phyloP scores from a whole-genome alignment of 495 filamentous ascomycete species.

The Chaetomium fimeti region DNA sequence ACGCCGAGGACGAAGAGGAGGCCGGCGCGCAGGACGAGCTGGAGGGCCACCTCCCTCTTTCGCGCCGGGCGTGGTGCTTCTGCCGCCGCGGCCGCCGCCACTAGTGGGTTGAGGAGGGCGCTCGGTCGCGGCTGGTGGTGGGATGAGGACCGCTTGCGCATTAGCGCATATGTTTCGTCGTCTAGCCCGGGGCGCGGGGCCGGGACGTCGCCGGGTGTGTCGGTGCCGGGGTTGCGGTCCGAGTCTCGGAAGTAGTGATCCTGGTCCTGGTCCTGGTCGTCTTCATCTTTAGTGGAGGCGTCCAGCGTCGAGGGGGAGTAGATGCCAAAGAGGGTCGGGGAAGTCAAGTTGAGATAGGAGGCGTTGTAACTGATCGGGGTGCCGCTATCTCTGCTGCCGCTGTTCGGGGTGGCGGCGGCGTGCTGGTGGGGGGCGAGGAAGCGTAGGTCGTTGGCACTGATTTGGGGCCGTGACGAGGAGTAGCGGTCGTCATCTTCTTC shows the following conservation, averaged over 20 bases:
- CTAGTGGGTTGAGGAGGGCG: background rate
- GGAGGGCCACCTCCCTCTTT: conserved; percentile 14
- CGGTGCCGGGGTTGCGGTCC: conserved; percentile 26
- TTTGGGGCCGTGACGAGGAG: conserved; percentile 44
- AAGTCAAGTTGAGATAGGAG: conserved; percentile 74
- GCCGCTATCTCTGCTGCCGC: conserved; percentile 27
- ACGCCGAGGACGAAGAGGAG: conserved; percentile 80
- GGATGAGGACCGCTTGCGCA: conserved; percentile 26
- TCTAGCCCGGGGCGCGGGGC: background rate
- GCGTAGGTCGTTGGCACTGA: conserved; percentile 38
- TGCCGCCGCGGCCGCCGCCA: conserved; percentile 4
- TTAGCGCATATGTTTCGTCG: conserved; percentile 25
- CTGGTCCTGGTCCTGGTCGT: conserved; percentile 5
- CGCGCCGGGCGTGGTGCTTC: background rate
- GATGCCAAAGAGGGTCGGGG: conserved; percentile 86
- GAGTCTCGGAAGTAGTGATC: conserved; percentile 1
- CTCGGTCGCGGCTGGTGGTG: background rate
- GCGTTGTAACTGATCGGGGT: conserved; percentile 25
- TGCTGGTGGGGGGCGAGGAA: conserved; percentile 39
- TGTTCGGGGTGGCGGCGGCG: conserved; percentile 24
- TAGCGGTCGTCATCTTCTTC: conserved; percentile 44
- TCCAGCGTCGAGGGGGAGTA: conserved; percentile 57
- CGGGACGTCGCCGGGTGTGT: background rate
- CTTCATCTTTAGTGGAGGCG: background rate
- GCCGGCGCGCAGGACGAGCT: conserved; percentile 54